Percentiles rank a stretch among this genome's conserved stretches.
Evolutionary conservation across 768 basidiomycete genomes (phyloP).

Genomic region (Tricholoma furcatifolium): DNA sequence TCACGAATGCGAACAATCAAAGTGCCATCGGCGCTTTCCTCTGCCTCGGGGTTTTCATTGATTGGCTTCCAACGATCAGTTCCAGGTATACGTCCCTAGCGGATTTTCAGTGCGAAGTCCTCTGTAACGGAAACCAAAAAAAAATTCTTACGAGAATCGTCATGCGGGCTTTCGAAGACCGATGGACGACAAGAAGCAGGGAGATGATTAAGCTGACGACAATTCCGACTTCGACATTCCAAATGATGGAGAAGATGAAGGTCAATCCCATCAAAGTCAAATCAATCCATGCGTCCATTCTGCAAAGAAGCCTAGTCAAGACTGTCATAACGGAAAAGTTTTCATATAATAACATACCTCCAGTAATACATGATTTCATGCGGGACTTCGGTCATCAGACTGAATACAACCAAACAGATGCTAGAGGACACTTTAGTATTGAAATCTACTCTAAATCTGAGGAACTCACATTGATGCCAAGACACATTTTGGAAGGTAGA

Average conservation of each 20-base stretch:
- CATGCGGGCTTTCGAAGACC: conserved; percentile 88
- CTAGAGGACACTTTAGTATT: conserved; percentile 33
- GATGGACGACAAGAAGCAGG: conserved; percentile 83
- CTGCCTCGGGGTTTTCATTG: conserved; percentile 80
- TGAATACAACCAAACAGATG: conserved; percentile 82
- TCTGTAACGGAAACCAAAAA: background rate
- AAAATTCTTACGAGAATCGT: conserved; percentile 69
- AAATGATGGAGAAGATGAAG: conserved; percentile 83
- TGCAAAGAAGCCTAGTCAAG: conserved; percentile 21
- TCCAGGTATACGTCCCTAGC: conserved; percentile 81
- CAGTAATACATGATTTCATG: conserved; percentile 86
- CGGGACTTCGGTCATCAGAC: conserved; percentile 81
- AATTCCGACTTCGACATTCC: conserved; percentile 91
- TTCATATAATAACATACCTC: conserved; percentile 46
- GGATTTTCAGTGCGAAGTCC: background rate
- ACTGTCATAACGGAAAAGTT: background rate
- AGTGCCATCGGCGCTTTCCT: conserved; percentile 77
- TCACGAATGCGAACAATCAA: conserved; percentile 90
- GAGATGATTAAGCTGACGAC: conserved; percentile 87
- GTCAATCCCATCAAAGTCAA: conserved; percentile 84
- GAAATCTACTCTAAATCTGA: background rate
- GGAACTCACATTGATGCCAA: conserved; percentile 77
- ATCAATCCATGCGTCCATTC: conserved; percentile 94
- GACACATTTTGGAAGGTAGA: conserved; percentile 87
- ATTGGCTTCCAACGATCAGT: conserved; percentile 90